Conservation (phyloP, 768 basidiomycete genomes). For the Mycena amicta region DNA sequence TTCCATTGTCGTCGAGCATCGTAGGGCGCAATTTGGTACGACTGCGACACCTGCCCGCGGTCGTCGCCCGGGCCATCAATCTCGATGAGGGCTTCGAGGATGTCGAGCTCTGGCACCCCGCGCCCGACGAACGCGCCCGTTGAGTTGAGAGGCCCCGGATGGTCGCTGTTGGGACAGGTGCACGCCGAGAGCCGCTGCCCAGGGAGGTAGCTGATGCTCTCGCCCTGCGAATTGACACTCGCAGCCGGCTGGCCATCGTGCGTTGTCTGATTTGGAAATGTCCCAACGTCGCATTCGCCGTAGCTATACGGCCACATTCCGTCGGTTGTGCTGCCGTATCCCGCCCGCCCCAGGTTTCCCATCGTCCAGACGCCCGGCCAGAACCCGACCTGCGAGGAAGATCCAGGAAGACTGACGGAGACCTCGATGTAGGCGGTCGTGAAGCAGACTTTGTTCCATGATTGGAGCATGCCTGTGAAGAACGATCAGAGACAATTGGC, state of each 20-base stretch:
- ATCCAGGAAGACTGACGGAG: neutral
- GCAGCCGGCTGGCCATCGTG: constrained; percentile 69
- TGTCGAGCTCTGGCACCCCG: constrained; percentile 87
- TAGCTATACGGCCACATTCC: constrained; percentile 52
- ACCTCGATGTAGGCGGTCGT: neutral
- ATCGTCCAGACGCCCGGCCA: constrained; percentile 59
- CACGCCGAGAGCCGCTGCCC: constrained; percentile 88
- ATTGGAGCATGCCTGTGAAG: constrained; percentile 13
- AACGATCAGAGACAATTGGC: neutral
- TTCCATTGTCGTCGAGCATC: neutral
- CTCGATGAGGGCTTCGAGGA: constrained; percentile 56
- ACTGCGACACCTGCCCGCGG: constrained; percentile 1
- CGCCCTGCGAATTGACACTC: constrained; percentile 57
- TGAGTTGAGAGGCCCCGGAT: constrained; percentile 82
- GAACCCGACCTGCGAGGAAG: neutral
- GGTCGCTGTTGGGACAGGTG: constrained; percentile 85
- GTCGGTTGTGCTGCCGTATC: constrained; percentile 85
- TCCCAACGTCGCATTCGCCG: constrained; percentile 90
- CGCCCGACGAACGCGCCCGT: constrained; percentile 84
- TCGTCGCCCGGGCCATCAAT: neutral
- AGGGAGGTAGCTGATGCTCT: constrained; percentile 75
- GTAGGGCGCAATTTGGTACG: neutral
- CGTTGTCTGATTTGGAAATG: constrained; percentile 76
- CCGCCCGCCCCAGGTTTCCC: constrained; percentile 88
- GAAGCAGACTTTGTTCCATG: constrained; percentile 3